Evolutionary conservation across 1,284 basidiomycete species (phyloP), one percentile per base, ranked within the genome.

Genomic region (Agaricales sp.): DNA sequence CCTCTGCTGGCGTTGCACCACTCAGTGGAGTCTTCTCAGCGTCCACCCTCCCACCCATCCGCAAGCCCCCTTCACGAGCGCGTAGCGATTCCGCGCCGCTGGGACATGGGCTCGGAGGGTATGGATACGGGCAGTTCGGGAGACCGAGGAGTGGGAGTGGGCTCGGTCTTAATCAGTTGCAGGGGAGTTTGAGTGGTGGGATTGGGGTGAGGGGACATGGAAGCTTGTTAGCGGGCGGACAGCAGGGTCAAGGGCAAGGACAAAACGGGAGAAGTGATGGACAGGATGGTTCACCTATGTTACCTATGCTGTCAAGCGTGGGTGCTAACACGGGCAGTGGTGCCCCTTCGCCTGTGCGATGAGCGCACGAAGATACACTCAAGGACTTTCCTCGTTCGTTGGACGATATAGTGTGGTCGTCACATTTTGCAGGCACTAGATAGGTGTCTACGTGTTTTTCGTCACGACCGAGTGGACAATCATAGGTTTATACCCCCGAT

Each of bases 21-120:
- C 30, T 35, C 11, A 35, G 30, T n/a, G 30, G 30, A 8, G 53
- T 41, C 46, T 51, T 11, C 26, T 48, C 38, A 39, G 49, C 20
- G 50, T 53, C 41, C 52, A 55, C 52, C 45, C 53, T 48, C 51
- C 55, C 43, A 51, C 57, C 49, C 54, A 54, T 54, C 50, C 53
- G 58, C 47, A 64, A 66, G 57, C 66, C 67, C 51, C 55, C 66
- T n/a, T 61, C 64, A 30, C 65, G 73, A n/a, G 70, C 71, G 25
- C 60, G 73, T 35, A 73, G 71, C 57, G 73, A 75, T 52, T 69
- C 67, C 13, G 73, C 72, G 35, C 73, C 73, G 50, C 61, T 74
- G 20, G 71, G 70, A 21, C 69, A 71, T 50, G 63, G 60, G 25
- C 8, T 45, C 53, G 12, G 61, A 52, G 13, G 21, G 6, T 22